phyloP scores from a whole-genome alignment of 2,329 filamentous ascomycete species.

The Aureobasidium mangrovei region DNA sequence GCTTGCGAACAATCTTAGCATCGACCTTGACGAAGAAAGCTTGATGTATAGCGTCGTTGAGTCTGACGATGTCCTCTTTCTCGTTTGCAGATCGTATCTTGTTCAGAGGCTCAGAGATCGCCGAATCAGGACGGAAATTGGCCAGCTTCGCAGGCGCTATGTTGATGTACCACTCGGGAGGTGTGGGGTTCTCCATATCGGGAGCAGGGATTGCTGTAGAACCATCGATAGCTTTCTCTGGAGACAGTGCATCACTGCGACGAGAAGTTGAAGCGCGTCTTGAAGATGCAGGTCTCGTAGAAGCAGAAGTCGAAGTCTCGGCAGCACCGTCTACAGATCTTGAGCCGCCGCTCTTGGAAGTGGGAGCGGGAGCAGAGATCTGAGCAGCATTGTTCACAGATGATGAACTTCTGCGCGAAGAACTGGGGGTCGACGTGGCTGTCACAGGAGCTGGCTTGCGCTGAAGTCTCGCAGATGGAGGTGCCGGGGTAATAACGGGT shows the following conservation, averaged over 20 bases:
- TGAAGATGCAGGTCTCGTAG: too few species aligned
- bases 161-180: neutral
- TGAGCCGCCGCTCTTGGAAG: too few species aligned
- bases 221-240: neutral
- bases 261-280: neutral
- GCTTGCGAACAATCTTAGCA: conserved; percentile 25
- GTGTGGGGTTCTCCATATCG: neutral
- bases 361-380: too few species aligned
- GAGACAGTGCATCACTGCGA: neutral
- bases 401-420: too few species aligned
- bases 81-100: neutral
- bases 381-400: too few species aligned
- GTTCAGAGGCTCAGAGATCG: neutral
- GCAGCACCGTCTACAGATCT: too few species aligned
- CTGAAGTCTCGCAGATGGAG: too few species aligned
- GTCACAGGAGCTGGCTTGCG: too few species aligned
- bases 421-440: too few species aligned
- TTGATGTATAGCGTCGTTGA: conserved; percentile 32
- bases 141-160: neutral
- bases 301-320: too few species aligned
- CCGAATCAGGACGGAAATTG: neutral
- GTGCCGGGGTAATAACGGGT: too few species aligned
- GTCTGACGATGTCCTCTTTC: conserved; percentile 21
- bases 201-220: neutral
- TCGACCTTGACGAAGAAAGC: conserved; percentile 31